phyloP scores from a whole-genome alignment of 495 filamentous ascomycete genomes.

The Neurospora sp. region DNA sequence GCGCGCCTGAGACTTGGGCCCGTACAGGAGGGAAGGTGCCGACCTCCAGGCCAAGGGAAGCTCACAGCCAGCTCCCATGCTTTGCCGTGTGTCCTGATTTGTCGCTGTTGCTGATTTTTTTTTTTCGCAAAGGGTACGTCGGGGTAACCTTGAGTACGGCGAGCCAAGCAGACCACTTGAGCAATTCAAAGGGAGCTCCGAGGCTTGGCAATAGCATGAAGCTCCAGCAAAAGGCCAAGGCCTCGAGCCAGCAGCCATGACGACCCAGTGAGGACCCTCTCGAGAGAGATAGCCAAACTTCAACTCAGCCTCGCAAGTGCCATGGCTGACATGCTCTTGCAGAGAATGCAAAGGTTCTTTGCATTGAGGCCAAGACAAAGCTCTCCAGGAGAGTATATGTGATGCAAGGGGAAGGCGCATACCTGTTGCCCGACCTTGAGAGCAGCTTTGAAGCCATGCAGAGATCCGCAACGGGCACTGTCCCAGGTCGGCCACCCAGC shows the following conservation, averaged over 20 bases:
- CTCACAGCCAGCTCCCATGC: not conserved
- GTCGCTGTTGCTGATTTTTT: slow-evolving; percentile 6
- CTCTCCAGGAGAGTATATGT: not conserved
- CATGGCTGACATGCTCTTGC: not conserved
- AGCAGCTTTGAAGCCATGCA: not conserved
- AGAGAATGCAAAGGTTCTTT: not conserved
- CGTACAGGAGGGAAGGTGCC: not conserved
- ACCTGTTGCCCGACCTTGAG: slow-evolving; percentile 1
- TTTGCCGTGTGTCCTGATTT: slow-evolving; percentile 1
- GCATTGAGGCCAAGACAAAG: not conserved
- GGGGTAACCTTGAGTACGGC: slow-evolving; percentile 3
- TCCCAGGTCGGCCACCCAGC: slow-evolving; percentile 1
- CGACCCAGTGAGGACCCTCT: not conserved
- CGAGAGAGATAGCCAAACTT: not conserved
- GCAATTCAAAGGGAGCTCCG: slow-evolving; percentile 2
- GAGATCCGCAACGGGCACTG: slow-evolving; percentile 2
- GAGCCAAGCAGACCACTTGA: slow-evolving; percentile 4
- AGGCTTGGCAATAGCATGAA: not conserved
- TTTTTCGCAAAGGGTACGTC: not conserved
- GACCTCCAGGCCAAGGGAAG: not conserved
- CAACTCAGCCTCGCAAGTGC: not conserved
- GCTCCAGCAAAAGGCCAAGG: not conserved
- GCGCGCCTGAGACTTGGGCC: not conserved
- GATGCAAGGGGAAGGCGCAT: slow-evolving; percentile 9
- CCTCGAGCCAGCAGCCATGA: slow-evolving; percentile 4